Conservation (phyloP, 2,329 filamentous ascomycete species). For the Cytospora piceicola region DNA sequence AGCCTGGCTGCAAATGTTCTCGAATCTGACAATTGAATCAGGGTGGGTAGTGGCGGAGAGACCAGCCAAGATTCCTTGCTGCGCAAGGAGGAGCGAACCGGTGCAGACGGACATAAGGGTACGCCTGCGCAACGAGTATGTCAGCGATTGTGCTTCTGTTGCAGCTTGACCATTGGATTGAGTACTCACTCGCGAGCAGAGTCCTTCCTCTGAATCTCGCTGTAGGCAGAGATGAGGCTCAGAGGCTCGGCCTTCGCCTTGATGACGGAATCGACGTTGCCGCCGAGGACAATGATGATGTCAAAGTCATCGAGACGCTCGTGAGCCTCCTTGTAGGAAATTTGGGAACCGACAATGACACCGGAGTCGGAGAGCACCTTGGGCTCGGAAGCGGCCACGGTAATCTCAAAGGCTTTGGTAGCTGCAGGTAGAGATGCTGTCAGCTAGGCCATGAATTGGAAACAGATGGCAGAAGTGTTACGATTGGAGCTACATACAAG, state of each 20-base stretch:
- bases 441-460: constrained; percentile 2
- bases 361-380: constrained; percentile 65
- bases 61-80: constrained; percentile 76
- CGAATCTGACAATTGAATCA: constrained; percentile 78
- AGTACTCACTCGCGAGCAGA: constrained; percentile 65
- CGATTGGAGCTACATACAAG: constrained; percentile 46
- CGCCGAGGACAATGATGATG: constrained; percentile 77
- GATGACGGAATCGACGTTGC: constrained; percentile 65
- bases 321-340: constrained; percentile 78
- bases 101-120: constrained; percentile 81
- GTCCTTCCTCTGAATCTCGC: constrained; percentile 79
- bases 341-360: constrained; percentile 72
- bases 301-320: constrained; percentile 76
- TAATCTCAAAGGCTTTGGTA: constrained; percentile 62
- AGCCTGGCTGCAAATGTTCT: constrained; percentile 78
- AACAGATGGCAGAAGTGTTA: constrained; percentile 14
- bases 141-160: constrained; percentile 5
- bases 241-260: constrained; percentile 72
- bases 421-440: constrained; percentile 40
- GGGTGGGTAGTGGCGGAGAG: constrained; percentile 82
- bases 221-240: constrained; percentile 73
- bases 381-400: constrained; percentile 56
- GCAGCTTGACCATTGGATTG: not conserved
- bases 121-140: constrained; percentile 44
- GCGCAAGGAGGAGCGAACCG: constrained; percentile 75